Percentiles rank a stretch among this genome's conserved stretches.
phyloP scores from a whole-genome alignment of 345 rosid species.

The Litchi chinensis region DNA sequence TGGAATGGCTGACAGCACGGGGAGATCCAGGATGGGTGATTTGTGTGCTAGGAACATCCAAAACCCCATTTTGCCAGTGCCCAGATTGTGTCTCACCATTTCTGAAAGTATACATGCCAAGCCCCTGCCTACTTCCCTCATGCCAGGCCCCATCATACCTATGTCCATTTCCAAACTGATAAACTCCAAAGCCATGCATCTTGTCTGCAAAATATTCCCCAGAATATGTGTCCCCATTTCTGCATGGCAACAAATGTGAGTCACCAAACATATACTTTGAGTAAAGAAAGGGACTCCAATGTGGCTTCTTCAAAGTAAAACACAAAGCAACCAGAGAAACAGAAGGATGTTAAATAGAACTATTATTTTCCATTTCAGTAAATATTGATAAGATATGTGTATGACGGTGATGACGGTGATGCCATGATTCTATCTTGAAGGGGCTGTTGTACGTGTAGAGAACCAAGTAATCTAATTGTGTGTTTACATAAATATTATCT shows the following conservation, averaged over 20 bases:
- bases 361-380: neutral
- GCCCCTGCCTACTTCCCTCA: conserved; percentile 88
- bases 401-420: neutral
- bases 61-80: conserved; percentile 71
- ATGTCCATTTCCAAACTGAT: conserved; percentile 78
- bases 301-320: neutral
- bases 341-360: neutral
- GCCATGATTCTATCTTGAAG: neutral
- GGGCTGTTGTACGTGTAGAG: neutral
- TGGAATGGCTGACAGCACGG: conserved; percentile 31
- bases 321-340: neutral
- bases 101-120: conserved; percentile 75
- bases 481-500: neutral
- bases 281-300: neutral
- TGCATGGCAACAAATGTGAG: conserved; percentile 25
- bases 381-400: neutral
- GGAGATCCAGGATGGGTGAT: conserved; percentile 31
- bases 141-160: conserved; percentile 90
- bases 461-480: too few species aligned
- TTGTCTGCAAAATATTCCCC: conserved; percentile 89
- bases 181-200: conserved; percentile 85
- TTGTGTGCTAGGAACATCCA: conserved; percentile 31
- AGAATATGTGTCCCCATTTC: conserved; percentile 75
- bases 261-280: neutral
- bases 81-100: conserved; percentile 82